Percentiles rank a stretch among this genome's conserved stretches.
Conservation (phyloP, 306 rosid species). For the Sicyos edulis region DNA sequence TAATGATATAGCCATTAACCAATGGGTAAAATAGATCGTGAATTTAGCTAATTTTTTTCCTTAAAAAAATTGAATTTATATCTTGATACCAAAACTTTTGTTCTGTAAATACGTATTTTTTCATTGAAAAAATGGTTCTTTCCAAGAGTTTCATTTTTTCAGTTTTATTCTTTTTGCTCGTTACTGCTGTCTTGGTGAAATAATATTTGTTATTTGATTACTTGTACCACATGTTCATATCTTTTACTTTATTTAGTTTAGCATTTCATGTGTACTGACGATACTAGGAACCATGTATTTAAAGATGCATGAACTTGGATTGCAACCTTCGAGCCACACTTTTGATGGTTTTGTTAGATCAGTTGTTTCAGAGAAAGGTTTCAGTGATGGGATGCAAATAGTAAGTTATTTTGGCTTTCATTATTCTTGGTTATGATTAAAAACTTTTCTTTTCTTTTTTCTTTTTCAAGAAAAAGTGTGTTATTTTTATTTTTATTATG, state of each 20-base stretch:
- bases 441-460: background rate
- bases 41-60: background rate
- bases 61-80: background rate
- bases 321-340: conserved; percentile 54
- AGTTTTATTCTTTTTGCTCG: background rate
- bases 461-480: background rate
- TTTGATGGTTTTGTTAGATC: conserved; percentile 62
- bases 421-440: conserved; percentile 13
- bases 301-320: conserved; percentile 74
- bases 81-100: conserved; percentile 5
- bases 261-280: conserved; percentile 30
- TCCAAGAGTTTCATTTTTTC: background rate
- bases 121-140: background rate
- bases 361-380: conserved; percentile 41
- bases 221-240: background rate
- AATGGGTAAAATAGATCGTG: background rate
- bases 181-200: background rate
- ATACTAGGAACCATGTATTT: conserved; percentile 26
- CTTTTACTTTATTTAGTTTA: conserved; percentile 21
- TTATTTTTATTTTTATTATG: conserved; percentile 21
- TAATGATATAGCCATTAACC: background rate
- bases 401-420: conserved; percentile 40
- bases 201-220: background rate
- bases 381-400: conserved; percentile 44
- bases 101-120: background rate